These are phyloP conservation scores for Mortierella antarctica DNA, from an alignment of 192 early-diverging fungal species.

Conservation along the genomic window DNA sequence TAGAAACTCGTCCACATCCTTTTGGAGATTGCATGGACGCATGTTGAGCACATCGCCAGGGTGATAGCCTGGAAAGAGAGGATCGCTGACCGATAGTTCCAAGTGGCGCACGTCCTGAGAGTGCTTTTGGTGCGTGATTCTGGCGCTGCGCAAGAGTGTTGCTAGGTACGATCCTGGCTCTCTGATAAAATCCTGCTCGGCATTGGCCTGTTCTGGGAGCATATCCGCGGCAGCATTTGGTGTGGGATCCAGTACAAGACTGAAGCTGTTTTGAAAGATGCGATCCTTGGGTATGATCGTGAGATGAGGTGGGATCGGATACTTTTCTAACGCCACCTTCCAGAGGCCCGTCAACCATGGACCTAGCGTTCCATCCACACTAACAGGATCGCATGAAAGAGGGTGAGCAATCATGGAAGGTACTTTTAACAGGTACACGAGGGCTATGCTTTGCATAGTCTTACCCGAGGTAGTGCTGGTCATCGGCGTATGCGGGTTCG, in stretches of 20 bases:
- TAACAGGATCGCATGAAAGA: slow-evolving; percentile 8
- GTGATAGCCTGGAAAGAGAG: slow-evolving; percentile 59
- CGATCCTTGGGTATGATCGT: slow-evolving; percentile 64
- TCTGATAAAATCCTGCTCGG: slow-evolving; percentile 44
- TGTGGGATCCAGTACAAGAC: slow-evolving; percentile 11
- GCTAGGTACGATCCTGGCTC: slow-evolving; percentile 50
- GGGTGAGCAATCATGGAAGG: background rate
- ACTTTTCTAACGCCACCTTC: slow-evolving; percentile 66
- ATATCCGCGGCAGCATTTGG: no score
- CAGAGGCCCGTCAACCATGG: slow-evolving; percentile 90
- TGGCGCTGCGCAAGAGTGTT: slow-evolving; percentile 63
- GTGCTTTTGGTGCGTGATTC: slow-evolving; percentile 82
- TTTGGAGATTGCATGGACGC: slow-evolving; percentile 74
- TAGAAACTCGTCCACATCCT: slow-evolving; percentile 79
- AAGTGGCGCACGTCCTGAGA: slow-evolving; percentile 96
- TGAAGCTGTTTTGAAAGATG: slow-evolving; percentile 53
- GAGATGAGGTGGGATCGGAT: slow-evolving; percentile 68
- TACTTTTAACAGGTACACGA: background rate
- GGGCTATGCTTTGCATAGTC: background rate
- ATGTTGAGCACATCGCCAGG: slow-evolving; percentile 89
- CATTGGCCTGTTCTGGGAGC: no score
- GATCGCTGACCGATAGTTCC: slow-evolving; percentile 61
- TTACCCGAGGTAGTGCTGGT: slow-evolving; percentile 94
- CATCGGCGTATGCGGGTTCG: slow-evolving; percentile 88
- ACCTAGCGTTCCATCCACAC: slow-evolving; percentile 86